Evolutionary conservation across 2,329 filamentous ascomycete genomes (phyloP).

Genomic region (Botrytis hyacinthi): DNA sequence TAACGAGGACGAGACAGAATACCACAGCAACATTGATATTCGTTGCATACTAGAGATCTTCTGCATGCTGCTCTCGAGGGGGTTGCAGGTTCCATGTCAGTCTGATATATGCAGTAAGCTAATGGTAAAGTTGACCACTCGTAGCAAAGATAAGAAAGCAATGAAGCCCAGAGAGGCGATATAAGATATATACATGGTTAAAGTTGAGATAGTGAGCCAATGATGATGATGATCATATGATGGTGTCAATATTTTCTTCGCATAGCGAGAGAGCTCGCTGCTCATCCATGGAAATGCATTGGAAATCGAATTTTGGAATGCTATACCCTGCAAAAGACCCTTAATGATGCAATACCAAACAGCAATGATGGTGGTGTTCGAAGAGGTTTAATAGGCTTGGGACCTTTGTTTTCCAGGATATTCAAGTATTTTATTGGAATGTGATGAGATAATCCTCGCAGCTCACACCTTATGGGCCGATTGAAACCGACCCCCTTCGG

Average conservation of each 20-base stretch:
- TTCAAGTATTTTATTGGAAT: neutral
- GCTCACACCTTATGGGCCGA: neutral
- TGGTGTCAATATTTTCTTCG: neutral
- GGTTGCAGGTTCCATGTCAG: neutral
- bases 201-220: neutral
- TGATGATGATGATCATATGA: neutral
- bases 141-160: neutral
- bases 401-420: neutral
- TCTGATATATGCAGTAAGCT: constrained; percentile 1
- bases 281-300: neutral
- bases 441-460: neutral
- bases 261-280: neutral
- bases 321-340: neutral
- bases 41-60: neutral
- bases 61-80: neutral
- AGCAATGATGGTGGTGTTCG: neutral
- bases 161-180: neutral
- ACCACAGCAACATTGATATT: neutral
- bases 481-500: neutral
- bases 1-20: neutral
- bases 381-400: neutral
- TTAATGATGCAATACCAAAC: neutral
- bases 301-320: neutral
- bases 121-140: neutral
- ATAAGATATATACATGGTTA: neutral